Evolutionary conservation across 164 flowering plant genomes (phyloP).

Genomic region (Liriodendron chinense): DNA sequence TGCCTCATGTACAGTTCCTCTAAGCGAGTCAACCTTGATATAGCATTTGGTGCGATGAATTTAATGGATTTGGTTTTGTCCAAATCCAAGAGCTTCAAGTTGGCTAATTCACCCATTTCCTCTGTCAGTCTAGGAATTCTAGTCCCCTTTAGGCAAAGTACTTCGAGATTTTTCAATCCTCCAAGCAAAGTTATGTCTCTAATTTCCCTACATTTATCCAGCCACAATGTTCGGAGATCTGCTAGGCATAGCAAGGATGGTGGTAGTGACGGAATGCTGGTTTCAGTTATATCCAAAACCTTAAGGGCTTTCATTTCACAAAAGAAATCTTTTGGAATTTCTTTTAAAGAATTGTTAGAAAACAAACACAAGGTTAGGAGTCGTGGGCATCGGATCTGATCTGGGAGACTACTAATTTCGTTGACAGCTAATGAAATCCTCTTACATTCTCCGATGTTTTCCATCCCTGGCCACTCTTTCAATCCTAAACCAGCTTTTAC

Average conservation of each 20-base stretch:
- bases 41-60: background rate
- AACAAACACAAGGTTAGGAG: background rate
- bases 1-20: constrained; percentile 4
- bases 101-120: background rate
- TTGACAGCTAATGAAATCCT: background rate
- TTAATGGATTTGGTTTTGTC: background rate
- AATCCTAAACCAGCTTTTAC: background rate
- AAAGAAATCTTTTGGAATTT: background rate
- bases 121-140: background rate
- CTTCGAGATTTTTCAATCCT: background rate
- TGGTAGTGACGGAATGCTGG: background rate
- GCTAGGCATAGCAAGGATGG: background rate
- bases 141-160: background rate
- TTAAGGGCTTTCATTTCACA: constrained; percentile 5
- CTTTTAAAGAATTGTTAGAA: background rate
- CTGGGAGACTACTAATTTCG: background rate
- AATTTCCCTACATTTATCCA: background rate
- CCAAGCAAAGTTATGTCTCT: background rate
- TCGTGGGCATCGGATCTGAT: background rate
- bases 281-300: constrained; percentile 5
- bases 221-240: background rate
- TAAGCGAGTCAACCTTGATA: background rate
- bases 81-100: constrained; percentile 9
- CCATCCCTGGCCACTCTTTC: background rate
- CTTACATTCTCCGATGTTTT: background rate